phyloP scores from a whole-genome alignment of 2,329 filamentous ascomycete species.

The Fusarium concolor region DNA sequence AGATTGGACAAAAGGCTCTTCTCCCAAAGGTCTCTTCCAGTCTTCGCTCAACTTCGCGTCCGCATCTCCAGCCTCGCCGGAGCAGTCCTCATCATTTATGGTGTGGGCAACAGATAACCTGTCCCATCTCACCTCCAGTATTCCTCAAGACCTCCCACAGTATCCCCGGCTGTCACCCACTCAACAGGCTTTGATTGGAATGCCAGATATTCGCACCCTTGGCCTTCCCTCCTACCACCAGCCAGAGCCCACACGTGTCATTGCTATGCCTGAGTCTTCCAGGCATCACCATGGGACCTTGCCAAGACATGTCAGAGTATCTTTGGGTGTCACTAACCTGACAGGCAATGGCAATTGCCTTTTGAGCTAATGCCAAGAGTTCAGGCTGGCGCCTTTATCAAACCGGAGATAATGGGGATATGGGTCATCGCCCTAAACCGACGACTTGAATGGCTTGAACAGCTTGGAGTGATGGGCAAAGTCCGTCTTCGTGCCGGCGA shows the following conservation, averaged over 20 bases:
- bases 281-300: background rate
- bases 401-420: accelerated
- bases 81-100: too few relatives aligned
- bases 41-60: too few relatives aligned
- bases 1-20: too few relatives aligned
- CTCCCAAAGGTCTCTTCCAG: too few relatives aligned
- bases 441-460: background rate
- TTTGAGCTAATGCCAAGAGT: accelerated
- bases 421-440: background rate
- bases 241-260: background rate
- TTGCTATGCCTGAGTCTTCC: background rate
- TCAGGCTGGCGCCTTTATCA: accelerated
- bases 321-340: background rate
- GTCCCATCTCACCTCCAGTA: too few relatives aligned
- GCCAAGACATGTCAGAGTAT: too few relatives aligned
- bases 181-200: background rate
- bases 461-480: accelerated
- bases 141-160: background rate
- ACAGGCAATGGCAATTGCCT: too few relatives aligned
- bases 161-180: background rate
- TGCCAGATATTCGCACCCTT: background rate
- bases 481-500: accelerated
- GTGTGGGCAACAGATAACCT: too few relatives aligned
- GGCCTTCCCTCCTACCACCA: background rate
- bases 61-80: too few relatives aligned